Evolutionary conservation across 2,329 filamentous ascomycete species (phyloP).

Genomic region (Penicillium paneum): DNA sequence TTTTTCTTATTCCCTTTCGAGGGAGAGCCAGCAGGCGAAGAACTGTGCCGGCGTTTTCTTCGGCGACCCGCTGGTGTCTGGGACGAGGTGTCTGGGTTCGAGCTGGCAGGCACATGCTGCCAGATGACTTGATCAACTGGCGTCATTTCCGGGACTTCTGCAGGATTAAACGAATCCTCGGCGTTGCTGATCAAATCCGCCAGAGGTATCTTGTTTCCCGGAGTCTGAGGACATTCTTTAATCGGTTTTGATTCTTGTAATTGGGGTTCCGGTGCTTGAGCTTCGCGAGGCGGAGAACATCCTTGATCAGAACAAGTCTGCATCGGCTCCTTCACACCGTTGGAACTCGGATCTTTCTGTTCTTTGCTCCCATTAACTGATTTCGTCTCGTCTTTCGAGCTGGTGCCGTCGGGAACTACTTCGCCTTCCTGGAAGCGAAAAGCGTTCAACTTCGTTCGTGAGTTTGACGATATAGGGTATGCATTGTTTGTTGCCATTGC

Average conservation of each 20-base stretch:
- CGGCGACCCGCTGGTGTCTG: constrained; percentile 46
- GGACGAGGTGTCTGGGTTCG: constrained; percentile 46
- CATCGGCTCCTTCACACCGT: constrained; percentile 31
- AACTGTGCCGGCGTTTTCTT: constrained; percentile 69
- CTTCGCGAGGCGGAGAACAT: constrained; percentile 17
- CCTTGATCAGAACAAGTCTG: constrained; percentile 18
- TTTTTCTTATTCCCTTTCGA: constrained; percentile 43
- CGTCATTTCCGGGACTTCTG: constrained; percentile 49
- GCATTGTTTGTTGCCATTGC: constrained; percentile 27
- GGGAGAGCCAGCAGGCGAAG: constrained; percentile 69
- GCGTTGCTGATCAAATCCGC: constrained; percentile 61
- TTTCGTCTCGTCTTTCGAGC: constrained; percentile 24
- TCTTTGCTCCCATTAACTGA: constrained; percentile 44
- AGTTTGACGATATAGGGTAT: constrained; percentile 49
- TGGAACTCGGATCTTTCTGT: constrained; percentile 40
- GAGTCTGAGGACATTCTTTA: constrained; percentile 54
- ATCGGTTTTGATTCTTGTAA: constrained; percentile 25
- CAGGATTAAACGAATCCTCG: constrained; percentile 53
- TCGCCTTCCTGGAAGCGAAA: constrained; percentile 50
- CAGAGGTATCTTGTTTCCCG: constrained; percentile 56
- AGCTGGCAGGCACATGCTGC: constrained; percentile 49
- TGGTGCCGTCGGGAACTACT: constrained; percentile 11
- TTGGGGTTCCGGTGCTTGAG: constrained; percentile 15
- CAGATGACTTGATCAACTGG: constrained; percentile 62
- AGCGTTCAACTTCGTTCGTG: constrained; percentile 54